Conservation (phyloP, 306 rosid species). For the Medicago lupulina region DNA sequence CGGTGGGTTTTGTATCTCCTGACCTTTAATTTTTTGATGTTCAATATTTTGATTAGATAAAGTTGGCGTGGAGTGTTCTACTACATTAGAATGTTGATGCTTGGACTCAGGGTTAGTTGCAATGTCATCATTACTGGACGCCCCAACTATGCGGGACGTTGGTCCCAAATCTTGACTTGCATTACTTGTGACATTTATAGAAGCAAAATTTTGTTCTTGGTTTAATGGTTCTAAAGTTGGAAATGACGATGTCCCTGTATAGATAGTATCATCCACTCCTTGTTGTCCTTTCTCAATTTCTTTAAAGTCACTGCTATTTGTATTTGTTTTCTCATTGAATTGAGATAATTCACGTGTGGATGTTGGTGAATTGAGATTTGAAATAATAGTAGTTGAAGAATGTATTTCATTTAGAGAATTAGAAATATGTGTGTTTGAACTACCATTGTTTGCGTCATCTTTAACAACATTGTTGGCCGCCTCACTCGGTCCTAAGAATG, state of each 20-base stretch:
- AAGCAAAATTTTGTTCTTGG: slow-evolving; percentile 2
- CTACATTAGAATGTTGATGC: slow-evolving; percentile 20
- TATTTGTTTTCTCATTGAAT: slow-evolving; percentile 16
- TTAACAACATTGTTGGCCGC: neutral
- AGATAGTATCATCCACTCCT: neutral
- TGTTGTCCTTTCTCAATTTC: slow-evolving; percentile 33
- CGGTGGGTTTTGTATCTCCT: slow-evolving; percentile 61
- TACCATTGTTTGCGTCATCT: neutral
- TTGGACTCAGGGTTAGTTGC: slow-evolving; percentile 35
- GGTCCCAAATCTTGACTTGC: neutral
- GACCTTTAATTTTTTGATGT: slow-evolving; percentile 24
- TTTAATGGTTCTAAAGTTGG: slow-evolving; percentile 13
- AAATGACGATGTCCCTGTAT: neutral
- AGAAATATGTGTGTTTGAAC: slow-evolving; percentile 9
- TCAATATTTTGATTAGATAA: slow-evolving; percentile 26
- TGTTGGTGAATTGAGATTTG: too few relatives aligned
- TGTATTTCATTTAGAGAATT: neutral
- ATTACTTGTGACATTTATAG: neutral
- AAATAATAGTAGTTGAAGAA: neutral
- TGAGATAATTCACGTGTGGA: neutral
- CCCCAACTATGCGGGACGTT: neutral
- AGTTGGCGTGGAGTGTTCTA: slow-evolving; percentile 5
- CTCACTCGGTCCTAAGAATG: neutral
- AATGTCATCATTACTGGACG: slow-evolving; percentile 38
- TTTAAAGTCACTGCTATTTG: neutral